phyloP scores from a whole-genome alignment of 495 filamentous ascomycete species.

The Xylaria nigripes region DNA sequence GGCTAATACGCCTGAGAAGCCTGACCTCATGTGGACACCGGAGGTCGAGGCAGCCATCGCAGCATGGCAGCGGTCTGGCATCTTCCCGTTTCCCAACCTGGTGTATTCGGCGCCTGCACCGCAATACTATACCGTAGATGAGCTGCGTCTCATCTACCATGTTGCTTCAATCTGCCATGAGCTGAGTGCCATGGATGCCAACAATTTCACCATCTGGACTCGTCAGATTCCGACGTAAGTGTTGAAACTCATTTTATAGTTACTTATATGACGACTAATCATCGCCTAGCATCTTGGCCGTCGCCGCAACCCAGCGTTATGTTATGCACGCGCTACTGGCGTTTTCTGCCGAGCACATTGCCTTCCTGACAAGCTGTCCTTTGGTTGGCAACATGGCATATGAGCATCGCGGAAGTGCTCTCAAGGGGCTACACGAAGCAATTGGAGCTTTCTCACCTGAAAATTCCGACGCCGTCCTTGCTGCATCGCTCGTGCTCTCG shows the following conservation, averaged over 20 bases:
- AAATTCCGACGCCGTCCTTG: conserved; percentile 86
- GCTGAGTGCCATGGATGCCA: conserved; percentile 65
- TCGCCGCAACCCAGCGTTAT: conserved; percentile 72
- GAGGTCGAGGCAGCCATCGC: conserved; percentile 74
- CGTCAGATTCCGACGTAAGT: conserved; percentile 85
- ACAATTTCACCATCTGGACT: conserved; percentile 83
- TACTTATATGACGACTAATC: conserved; percentile 21
- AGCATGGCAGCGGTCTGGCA: conserved; percentile 72
- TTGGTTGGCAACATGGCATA: conserved; percentile 79
- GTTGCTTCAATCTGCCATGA: conserved; percentile 79
- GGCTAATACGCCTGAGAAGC: conserved; percentile 56
- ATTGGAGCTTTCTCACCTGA: conserved; percentile 76
- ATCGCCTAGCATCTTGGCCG: conserved; percentile 64
- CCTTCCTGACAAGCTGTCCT: conserved; percentile 72
- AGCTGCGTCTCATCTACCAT: conserved; percentile 85
- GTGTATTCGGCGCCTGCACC: conserved; percentile 60
- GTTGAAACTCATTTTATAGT: not conserved
- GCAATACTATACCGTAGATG: conserved; percentile 58
- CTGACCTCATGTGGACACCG: conserved; percentile 74
- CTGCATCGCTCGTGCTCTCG: conserved; percentile 83
- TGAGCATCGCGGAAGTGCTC: conserved; percentile 73
- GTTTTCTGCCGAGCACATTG: conserved; percentile 84
- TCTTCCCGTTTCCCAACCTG: conserved; percentile 81
- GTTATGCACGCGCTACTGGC: conserved; percentile 90
- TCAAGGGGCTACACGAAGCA: conserved; percentile 81